Base-by-base conservation (phyloP, 441 rosid genomes). In the Pelargonium australe region DNA sequence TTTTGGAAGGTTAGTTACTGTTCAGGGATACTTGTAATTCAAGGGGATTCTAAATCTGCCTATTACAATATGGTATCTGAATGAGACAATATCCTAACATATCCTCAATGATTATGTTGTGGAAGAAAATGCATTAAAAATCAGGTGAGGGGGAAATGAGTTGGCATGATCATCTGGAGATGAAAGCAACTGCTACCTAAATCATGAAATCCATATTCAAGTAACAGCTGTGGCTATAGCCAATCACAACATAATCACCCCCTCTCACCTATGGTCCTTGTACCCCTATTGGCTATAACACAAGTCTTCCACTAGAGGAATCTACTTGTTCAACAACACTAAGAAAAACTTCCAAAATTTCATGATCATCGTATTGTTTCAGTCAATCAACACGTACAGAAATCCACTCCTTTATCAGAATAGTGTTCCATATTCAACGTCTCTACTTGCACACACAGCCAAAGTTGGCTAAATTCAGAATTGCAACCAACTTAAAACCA, bases 151-250 rank as follows among this genome's bases (percentile, higher is more conserved):
- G 62, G 8, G 11, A 57, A 57, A 57, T 17, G 12, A 57, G 28
- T 57, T 57, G 62, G 28, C 62, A 1, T 57, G 25, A 17, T 57
- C 62, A 16, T 25, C 62, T 57, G 7, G 20, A 1, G 62, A 57
- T 17, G 62, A 57, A 57, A 57, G 62, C 62, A 57, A 57, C 62
- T 7, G 20, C 9, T 57, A 19, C 62, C 62, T 57, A 57, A 57
- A 17, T 8, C 7, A 19, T 57, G 62, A 57, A 57, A 14, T 14
- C 61, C 23, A 5, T 55, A 14, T 14, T 5, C 8, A 19, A 55
- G 20, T 16, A 55, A 14, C 28, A 17, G 19, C 16, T 7, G 62
- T 20, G 23, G 23, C 11, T 23, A 17, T 57, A 23, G 12, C 62
- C 62, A 17, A 57, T 19, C 28, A 7, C 28, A 20, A 20, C 23